These are phyloP conservation scores for Petunia secreta DNA, from an alignment of 257 asterid genomes.

Conservation along the genomic window DNA sequence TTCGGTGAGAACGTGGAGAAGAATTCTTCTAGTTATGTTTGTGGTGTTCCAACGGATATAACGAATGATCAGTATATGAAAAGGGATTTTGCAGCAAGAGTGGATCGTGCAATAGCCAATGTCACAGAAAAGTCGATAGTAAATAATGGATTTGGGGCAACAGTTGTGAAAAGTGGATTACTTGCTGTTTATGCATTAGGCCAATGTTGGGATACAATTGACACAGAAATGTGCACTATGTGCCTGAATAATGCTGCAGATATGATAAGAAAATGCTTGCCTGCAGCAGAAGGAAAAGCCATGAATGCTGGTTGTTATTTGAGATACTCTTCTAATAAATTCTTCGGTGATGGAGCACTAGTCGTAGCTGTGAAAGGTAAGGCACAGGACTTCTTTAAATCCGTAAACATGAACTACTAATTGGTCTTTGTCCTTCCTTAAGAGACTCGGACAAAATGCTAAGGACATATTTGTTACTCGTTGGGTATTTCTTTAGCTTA, in stretches of 20 bases:
- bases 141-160: not conserved
- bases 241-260: conserved; percentile 30
- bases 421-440: too few relatives aligned
- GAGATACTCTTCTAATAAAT: conserved; percentile 38
- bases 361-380: conserved; percentile 23
- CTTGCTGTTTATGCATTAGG: conserved; percentile 30
- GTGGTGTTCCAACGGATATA: conserved; percentile 28
- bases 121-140: conserved; percentile 5
- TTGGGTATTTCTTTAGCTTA: not conserved
- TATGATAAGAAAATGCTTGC: conserved; percentile 26
- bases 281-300: conserved; percentile 34
- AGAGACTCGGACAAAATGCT: not conserved
- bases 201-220: conserved; percentile 34
- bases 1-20: conserved; percentile 24
- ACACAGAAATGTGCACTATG: not conserved
- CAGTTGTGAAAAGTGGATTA: conserved; percentile 19
- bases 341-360: conserved; percentile 18
- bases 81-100: conserved; percentile 25
- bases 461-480: not conserved
- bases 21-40: conserved; percentile 22
- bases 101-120: conserved; percentile 23
- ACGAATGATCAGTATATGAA: conserved; percentile 29
- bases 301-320: conserved; percentile 36
- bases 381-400: too few relatives aligned
- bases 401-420: not conserved